Conservation (phyloP, 768 basidiomycete species). For the Cyathus striatus region DNA sequence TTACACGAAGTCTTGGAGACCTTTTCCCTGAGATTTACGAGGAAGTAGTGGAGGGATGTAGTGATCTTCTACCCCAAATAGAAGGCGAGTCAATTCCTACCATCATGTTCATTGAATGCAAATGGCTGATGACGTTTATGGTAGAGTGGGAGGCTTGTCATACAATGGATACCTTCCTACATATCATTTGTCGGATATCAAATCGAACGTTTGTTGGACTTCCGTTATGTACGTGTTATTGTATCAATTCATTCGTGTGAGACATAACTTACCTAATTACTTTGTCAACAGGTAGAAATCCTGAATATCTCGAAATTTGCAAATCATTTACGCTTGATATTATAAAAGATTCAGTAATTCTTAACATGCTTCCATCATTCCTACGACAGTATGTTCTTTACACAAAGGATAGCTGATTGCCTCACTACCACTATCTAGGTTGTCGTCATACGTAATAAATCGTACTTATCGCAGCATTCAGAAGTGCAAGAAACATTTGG, state of each 20-base stretch:
- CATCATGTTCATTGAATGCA: background rate
- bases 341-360: slow-evolving; percentile 7
- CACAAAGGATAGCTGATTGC: background rate
- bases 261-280: background rate
- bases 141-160: slow-evolving; percentile 35
- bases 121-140: background rate
- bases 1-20: slow-evolving; percentile 32
- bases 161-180: slow-evolving; percentile 15
- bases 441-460: slow-evolving; percentile 7
- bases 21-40: slow-evolving; percentile 35
- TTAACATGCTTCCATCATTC: slow-evolving; percentile 23
- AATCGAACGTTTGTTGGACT: slow-evolving; percentile 46
- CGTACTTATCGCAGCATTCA: slow-evolving; percentile 1
- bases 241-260: background rate
- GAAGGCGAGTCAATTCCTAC: slow-evolving; percentile 14
- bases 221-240: slow-evolving; percentile 34
- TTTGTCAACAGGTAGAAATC: slow-evolving; percentile 27
- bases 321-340: slow-evolving; percentile 24
- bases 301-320: slow-evolving; percentile 27
- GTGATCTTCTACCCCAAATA: slow-evolving; percentile 27
- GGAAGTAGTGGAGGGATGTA: slow-evolving; percentile 37
- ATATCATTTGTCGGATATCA: slow-evolving; percentile 32
- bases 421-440: slow-evolving; percentile 1
- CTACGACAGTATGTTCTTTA: slow-evolving; percentile 19
- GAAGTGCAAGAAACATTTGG: slow-evolving; percentile 3